phyloP scores from a whole-genome alignment of 805 yeast species.

The Candida xiaguanensis region DNA sequence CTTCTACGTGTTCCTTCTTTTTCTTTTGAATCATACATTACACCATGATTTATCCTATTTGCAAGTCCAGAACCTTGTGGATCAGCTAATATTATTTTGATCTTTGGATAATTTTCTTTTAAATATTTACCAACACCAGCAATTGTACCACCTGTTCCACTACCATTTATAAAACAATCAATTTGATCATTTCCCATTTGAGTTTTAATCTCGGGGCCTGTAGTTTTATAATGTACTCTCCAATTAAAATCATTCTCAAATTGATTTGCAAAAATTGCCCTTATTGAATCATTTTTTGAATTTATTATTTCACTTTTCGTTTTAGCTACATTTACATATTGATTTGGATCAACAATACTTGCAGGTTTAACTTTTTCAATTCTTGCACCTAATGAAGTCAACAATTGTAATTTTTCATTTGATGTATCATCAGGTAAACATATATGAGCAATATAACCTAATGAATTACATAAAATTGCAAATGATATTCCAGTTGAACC shows the following conservation, averaged over 20 bases:
- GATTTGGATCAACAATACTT: conserved; percentile 87
- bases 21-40: conserved; percentile 87
- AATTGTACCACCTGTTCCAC: conserved; percentile 97
- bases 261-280: conserved; percentile 90
- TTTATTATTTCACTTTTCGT: conserved; percentile 54
- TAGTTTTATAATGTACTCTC: conserved; percentile 73
- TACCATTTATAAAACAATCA: conserved; percentile 82
- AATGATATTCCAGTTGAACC: conserved; percentile 96
- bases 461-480: conserved; percentile 82
- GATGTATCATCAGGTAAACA: conserved; percentile 94
- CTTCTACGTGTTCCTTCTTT: conserved; percentile 90
- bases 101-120: conserved; percentile 53
- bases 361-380: conserved; percentile 91
- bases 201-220: conserved; percentile 89
- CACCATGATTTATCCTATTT: conserved; percentile 83
- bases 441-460: conserved; percentile 90
- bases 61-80: conserved; percentile 95
- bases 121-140: conserved; percentile 81
- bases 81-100: conserved; percentile 73
- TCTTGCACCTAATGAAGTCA: conserved; percentile 73
- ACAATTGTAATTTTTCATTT: conserved; percentile 69
- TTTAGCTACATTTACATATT: conserved; percentile 87
- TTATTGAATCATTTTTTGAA: conserved; percentile 27
- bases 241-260: conserved; percentile 92
- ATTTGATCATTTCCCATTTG: conserved; percentile 55